Evolutionary conservation across 441 rosid genomes (phyloP), one percentile per base, ranked within the genome.

Genomic region (Euphorbia schlechtendalii): DNA sequence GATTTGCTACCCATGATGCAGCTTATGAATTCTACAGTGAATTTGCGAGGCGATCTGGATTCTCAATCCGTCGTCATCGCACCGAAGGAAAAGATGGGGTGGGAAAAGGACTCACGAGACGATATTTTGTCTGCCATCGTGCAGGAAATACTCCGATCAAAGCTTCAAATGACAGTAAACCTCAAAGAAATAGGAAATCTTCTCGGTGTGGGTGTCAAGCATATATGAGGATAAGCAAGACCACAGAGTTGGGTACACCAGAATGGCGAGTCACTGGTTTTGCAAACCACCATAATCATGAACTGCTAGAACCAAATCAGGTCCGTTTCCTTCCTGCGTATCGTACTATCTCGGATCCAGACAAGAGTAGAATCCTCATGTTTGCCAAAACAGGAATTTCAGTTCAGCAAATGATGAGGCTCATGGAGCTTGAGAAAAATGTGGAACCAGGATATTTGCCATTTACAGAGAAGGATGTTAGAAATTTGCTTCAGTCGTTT

Each of bases 211-310:
- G 99, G 52, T 93, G 98, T 77, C 97, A 85, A 72, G 97, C 97
- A 0, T 93, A 84, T 74, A 69, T 93, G 80, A 78, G 95, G 73
- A 93, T 87, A 68, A 93, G 95, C 78, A 93, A 90, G 80, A 61
- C 77, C 8, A 76, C 85, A 3, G 96, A 90, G 67, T 69, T 87
- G 68, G 97, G 96, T 65, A 70, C 80, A 55, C 77, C 78, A 2
- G 99, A 93, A 72, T 93, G 99, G 99, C 99, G 91, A 32, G 89
- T 90, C 57, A 87, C 99, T 0, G 99, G 99, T 53, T 93, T 93
- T 61, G 79, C 79, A 59, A 84, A 90, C 76, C 92, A 88, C 74
- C 99, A 93, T 73, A 93, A 84, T 74, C 99, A 93, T 64, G 95
- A 88, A 59, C 95, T 93, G 36, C 69, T 93, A 5, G 97, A 90